Evolutionary conservation across 2,329 filamentous ascomycete species (phyloP).

Genomic region (Parafenestella ontariensis): DNA sequence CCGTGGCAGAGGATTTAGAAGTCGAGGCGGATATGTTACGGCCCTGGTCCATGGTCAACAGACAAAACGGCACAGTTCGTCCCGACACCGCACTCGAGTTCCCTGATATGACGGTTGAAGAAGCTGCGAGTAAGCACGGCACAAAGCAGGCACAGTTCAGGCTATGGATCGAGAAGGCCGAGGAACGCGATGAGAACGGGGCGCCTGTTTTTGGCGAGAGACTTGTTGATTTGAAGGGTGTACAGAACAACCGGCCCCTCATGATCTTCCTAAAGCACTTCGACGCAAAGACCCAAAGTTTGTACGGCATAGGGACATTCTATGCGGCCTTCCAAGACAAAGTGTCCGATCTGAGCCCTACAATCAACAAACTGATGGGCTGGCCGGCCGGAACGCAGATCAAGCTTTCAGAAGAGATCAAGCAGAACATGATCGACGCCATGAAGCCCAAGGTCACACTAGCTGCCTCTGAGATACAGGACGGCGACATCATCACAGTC

Average conservation of each 20-base stretch:
- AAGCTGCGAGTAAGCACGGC: constrained; percentile 72
- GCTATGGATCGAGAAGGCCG: constrained; percentile 79
- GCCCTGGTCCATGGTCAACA: constrained; percentile 97
- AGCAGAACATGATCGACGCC: constrained; percentile 93
- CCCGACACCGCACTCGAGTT: constrained; percentile 89
- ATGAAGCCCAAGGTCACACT: constrained; percentile 92
- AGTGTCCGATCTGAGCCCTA: constrained; percentile 80
- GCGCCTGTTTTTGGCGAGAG: constrained; percentile 74
- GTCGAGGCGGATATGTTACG: constrained; percentile 75
- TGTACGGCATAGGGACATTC: constrained; percentile 80
- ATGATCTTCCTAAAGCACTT: constrained; percentile 94
- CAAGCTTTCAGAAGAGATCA: constrained; percentile 93
- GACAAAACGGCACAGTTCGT: constrained; percentile 94
- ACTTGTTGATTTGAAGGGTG: constrained; percentile 62
- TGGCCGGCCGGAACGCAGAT: constrained; percentile 80
- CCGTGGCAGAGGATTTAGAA: constrained; percentile 73
- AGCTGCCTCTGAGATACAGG: constrained; percentile 90
- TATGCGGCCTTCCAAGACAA: constrained; percentile 90
- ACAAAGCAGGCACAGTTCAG: constrained; percentile 74
- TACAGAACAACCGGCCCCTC: constrained; percentile 65
- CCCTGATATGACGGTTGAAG: constrained; percentile 69
- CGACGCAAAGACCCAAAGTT: constrained; percentile 75
- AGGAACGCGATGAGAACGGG: constrained; percentile 74
- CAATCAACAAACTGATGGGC: constrained; percentile 81
- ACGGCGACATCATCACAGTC: constrained; percentile 96